phyloP scores from a whole-genome alignment of 495 filamentous ascomycete genomes.

The Trichoderma parareesei region DNA sequence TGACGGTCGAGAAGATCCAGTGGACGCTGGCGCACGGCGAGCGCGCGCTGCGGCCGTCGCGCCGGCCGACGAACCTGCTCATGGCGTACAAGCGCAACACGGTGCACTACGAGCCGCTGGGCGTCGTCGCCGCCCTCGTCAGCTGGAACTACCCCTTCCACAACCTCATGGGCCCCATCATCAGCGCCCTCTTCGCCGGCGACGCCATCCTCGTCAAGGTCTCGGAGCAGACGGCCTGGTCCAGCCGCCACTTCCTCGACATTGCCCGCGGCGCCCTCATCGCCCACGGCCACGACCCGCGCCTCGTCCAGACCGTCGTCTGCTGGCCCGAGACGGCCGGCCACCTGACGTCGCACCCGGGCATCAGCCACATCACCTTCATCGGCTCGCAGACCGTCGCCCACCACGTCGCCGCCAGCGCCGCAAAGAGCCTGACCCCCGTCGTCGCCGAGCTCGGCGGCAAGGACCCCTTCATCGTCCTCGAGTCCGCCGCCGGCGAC shows the following conservation, averaged over 20 bases:
- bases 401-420: constrained; percentile 76
- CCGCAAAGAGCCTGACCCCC: constrained; percentile 75
- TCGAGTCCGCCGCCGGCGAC: constrained; percentile 63
- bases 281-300: constrained; percentile 75
- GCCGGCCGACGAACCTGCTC: constrained; percentile 72
- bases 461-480: constrained; percentile 89
- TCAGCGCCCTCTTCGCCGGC: constrained; percentile 85
- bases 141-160: constrained; percentile 98
- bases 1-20: constrained; percentile 85
- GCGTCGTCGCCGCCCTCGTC: constrained; percentile 84
- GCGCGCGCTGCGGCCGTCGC: constrained; percentile 61
- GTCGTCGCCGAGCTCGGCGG: constrained; percentile 86
- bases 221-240: constrained; percentile 92
- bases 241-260: constrained; percentile 65
- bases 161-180: constrained; percentile 86
- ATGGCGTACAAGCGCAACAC: constrained; percentile 95
- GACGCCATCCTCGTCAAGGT: constrained; percentile 88
- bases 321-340: constrained; percentile 81
- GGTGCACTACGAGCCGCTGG: constrained; percentile 85
- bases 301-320: constrained; percentile 73
- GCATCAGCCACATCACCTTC: constrained; percentile 89
- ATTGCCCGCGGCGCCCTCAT: constrained; percentile 70
- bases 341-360: constrained; percentile 78
- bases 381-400: constrained; percentile 87
- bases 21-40: constrained; percentile 94